Base-by-base conservation (phyloP, 495 filamentous ascomycete species). In the Emericellopsis terricola region DNA sequence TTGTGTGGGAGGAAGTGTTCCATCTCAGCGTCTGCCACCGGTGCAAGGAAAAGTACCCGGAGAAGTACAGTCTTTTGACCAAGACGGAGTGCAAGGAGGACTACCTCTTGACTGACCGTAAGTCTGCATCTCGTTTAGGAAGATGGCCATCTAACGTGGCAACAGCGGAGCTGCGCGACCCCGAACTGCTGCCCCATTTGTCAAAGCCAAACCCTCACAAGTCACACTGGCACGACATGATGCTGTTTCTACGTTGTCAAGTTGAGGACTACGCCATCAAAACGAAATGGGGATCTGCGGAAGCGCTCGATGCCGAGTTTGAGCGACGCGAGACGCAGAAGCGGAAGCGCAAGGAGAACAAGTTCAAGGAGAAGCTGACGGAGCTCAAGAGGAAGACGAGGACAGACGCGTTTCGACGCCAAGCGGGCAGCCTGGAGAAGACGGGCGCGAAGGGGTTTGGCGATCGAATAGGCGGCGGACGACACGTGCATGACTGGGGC, bases 41-140 rank as follows among this genome's bases (percentile, higher is more conserved):
- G 8, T 94, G 85, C 55, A 94, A 94, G 52, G 85, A 94, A 34
- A 81, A 81, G 46, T 66, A 56, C 26, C 83, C 85, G 6, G 89
- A 96, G 38, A 89, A 81, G 47, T 97, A 97, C 53, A 84, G 75
- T 44, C 62, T 97, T 17, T 56, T 97, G 11, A 97, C 89, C 1
- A 97, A 97, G 62, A 97, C 89, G 36, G 91, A 97, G 59, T 83
- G 78, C 18, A 76, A 70, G 51, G 83, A 94, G 56, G 89, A 97
- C 49, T 97, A 97, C 55, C 66, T 97, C 1, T 49, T 97, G 37
- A 97, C 89, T 1, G 89, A 97, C 45, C 81, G 81, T 81, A 50
- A 66, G 75, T 67, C 6, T 21, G 19, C 8, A 26, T 6, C 16
- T 13, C 17, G 8, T 15, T 15, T 21, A 1, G 21, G 1, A 8